phyloP scores from a whole-genome alignment of 352 stramenopile species.

The Globisporangium echinulatum region DNA sequence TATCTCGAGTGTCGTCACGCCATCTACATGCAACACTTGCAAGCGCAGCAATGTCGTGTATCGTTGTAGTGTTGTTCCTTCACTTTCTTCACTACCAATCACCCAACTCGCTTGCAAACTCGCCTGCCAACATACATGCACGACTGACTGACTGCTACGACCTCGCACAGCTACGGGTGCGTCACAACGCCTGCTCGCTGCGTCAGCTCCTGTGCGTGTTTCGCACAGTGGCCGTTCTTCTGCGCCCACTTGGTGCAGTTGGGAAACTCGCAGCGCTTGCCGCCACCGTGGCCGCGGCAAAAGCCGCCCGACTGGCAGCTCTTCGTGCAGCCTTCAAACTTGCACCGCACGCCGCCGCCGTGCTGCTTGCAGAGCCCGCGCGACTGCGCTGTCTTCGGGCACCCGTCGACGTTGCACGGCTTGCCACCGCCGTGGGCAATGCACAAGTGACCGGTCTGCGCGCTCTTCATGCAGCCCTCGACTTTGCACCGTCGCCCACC shows the following conservation, averaged over 20 bases:
- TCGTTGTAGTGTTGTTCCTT: too few relatives aligned
- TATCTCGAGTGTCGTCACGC: too few relatives aligned
- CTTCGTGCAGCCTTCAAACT: slow-evolving; percentile 84
- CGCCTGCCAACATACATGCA: neutral
- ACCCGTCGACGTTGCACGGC: slow-evolving; percentile 79
- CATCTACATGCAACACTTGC: too few relatives aligned
- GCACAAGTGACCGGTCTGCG: slow-evolving; percentile 78
- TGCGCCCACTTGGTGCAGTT: slow-evolving; percentile 86
- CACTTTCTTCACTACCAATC: too few relatives aligned
- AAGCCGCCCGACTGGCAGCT: slow-evolving; percentile 83
- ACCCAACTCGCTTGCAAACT: too few relatives aligned
- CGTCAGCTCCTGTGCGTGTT: slow-evolving; percentile 80
- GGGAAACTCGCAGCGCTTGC: slow-evolving; percentile 79
- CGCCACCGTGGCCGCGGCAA: slow-evolving; percentile 74
- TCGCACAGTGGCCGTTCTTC: slow-evolving; percentile 83
- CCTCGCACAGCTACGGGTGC: slow-evolving; percentile 20
- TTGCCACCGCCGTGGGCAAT: slow-evolving; percentile 83
- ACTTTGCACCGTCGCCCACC: slow-evolving; percentile 79
- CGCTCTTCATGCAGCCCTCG: slow-evolving; percentile 85
- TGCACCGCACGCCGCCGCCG: slow-evolving; percentile 78
- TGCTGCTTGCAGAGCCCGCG: slow-evolving; percentile 82
- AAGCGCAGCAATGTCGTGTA: too few relatives aligned
- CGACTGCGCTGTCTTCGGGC: slow-evolving; percentile 81
- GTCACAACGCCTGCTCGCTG: slow-evolving; percentile 21
- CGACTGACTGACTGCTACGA: neutral